These are phyloP conservation scores for Narthecium ossifragum DNA, from an alignment of 106 monocot genomes.

Conservation along the genomic window DNA sequence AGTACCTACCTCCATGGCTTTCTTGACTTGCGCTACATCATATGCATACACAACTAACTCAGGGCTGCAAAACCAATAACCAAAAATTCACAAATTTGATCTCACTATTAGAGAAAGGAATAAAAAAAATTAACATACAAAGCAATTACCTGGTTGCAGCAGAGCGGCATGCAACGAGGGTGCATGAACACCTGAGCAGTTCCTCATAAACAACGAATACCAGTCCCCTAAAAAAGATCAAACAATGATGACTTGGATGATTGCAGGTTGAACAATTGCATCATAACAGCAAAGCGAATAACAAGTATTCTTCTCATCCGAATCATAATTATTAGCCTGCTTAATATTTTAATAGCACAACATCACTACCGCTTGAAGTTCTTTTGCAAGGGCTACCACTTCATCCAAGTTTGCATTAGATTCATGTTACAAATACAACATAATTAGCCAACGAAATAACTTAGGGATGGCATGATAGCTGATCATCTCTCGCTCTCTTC, in stretches of 20 bases:
- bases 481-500: too few species aligned
- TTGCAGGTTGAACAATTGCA: neutral
- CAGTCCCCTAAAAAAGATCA: slow-evolving; percentile 34
- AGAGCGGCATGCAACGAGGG: slow-evolving; percentile 97
- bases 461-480: too few species aligned
- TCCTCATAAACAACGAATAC: slow-evolving; percentile 90
- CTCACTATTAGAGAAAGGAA: neutral
- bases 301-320: neutral
- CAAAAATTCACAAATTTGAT: neutral
- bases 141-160: slow-evolving; percentile 81
- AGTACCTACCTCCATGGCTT: slow-evolving; percentile 83
- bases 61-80: slow-evolving; percentile 44
- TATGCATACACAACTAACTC: slow-evolving; percentile 91
- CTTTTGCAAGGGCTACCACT: slow-evolving; percentile 71
- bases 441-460: too few species aligned
- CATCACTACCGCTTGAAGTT: slow-evolving; percentile 57
- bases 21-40: slow-evolving; percentile 98
- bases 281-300: neutral
- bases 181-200: slow-evolving; percentile 94
- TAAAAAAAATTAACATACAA: neutral
- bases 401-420: slow-evolving; percentile 97
- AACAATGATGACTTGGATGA: neutral
- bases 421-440: slow-evolving; percentile 36
- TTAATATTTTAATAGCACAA: too few species aligned
- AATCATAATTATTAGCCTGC: too few species aligned